These are phyloP conservation scores for Kodamaea suecica DNA, from an alignment of 1,139 yeast genomes.

Conservation along the genomic window DNA sequence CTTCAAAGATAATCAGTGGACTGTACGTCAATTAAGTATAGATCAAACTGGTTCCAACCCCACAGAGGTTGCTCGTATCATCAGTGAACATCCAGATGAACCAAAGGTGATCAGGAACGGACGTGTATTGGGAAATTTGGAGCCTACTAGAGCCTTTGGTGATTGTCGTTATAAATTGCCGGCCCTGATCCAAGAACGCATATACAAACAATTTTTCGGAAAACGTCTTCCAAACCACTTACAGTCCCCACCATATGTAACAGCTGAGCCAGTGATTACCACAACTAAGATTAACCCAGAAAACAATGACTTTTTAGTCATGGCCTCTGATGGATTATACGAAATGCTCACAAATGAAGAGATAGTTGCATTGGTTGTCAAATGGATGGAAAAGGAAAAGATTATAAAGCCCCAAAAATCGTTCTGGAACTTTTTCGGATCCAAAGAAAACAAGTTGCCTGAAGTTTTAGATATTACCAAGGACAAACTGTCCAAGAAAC, in stretches of 20 bases:
- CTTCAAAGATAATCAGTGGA: slow-evolving; percentile 71
- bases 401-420: slow-evolving; percentile 55
- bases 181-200: slow-evolving; percentile 65
- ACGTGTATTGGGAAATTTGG: slow-evolving; percentile 88
- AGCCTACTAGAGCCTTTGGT: slow-evolving; percentile 96
- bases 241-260: slow-evolving; percentile 92
- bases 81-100: slow-evolving; percentile 89
- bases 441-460: slow-evolving; percentile 55
- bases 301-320: slow-evolving; percentile 79
- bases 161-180: slow-evolving; percentile 91
- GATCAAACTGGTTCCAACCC: slow-evolving; percentile 96
- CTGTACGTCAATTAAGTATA: slow-evolving; percentile 77
- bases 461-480: slow-evolving; percentile 60
- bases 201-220: slow-evolving; percentile 79
- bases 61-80: slow-evolving; percentile 79
- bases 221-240: slow-evolving; percentile 75
- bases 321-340: slow-evolving; percentile 93
- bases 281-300: slow-evolving; percentile 72
- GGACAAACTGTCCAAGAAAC: slow-evolving; percentile 47
- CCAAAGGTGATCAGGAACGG: slow-evolving; percentile 82
- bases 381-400: slow-evolving; percentile 84
- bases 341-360: slow-evolving; percentile 92
- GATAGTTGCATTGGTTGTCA: slow-evolving; percentile 85
- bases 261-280: slow-evolving; percentile 92
- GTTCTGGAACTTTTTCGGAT: slow-evolving; percentile 47